Conservation (phyloP, 805 yeast species). For the Myxozyma mucilagina region DNA sequence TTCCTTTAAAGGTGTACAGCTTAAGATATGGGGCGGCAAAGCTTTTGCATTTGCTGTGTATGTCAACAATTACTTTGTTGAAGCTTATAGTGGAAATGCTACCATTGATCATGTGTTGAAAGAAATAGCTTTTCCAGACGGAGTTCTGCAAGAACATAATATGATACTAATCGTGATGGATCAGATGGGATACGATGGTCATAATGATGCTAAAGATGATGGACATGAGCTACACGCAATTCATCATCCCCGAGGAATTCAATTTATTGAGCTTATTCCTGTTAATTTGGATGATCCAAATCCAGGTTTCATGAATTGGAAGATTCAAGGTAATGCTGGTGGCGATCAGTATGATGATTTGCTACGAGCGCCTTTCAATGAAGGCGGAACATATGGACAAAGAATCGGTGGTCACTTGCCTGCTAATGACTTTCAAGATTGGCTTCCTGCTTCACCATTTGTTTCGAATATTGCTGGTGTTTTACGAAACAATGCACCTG, state of each 20-base stretch:
- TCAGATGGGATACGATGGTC: constrained; percentile 23
- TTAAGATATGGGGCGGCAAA: constrained; percentile 22
- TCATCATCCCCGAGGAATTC: constrained; percentile 24
- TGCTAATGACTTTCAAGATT: neutral
- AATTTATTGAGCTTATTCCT: constrained; percentile 2
- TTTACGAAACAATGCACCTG: neutral
- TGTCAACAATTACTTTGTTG: constrained; percentile 17
- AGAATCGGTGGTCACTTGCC: constrained; percentile 27
- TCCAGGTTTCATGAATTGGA: constrained; percentile 18
- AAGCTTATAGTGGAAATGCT: constrained; percentile 14
- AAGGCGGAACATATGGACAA: constrained; percentile 21
- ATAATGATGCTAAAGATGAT: constrained; percentile 6
- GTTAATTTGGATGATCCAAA: neutral
- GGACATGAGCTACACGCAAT: constrained; percentile 12
- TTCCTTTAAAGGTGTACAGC: neutral
- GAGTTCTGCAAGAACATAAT: constrained; percentile 1
- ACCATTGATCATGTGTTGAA: neutral
- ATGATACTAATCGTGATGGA: constrained; percentile 16
- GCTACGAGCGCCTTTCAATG: constrained; percentile 27
- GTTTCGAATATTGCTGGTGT: constrained; percentile 1
- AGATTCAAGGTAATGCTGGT: constrained; percentile 23
- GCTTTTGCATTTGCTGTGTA: constrained; percentile 23
- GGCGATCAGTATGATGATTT: constrained; percentile 21
- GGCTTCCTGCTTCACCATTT: constrained; percentile 11
- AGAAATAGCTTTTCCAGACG: constrained; percentile 4